Conservation (phyloP, 169 alveolate genomes). For the Fabrea salina region DNA sequence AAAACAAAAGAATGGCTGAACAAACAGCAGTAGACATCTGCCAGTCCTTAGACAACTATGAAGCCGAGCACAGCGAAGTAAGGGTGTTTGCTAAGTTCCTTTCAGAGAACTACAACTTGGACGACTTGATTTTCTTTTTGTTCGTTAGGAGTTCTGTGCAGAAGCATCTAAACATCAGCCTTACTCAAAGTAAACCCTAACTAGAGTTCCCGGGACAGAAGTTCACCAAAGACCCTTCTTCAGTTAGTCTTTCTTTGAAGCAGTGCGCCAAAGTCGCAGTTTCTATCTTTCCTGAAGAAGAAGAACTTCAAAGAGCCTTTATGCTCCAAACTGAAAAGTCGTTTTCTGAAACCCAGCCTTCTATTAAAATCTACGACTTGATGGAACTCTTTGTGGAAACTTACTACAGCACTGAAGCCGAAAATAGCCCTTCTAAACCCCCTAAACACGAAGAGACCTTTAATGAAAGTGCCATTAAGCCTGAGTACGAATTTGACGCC, state of each 20-base stretch:
- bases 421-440: neutral
- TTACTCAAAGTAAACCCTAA: neutral
- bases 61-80: neutral
- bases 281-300: conserved; percentile 10
- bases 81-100: neutral
- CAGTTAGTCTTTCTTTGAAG: neutral
- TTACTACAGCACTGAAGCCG: neutral
- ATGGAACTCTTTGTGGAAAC: neutral
- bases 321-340: neutral
- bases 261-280: conserved; percentile 16
- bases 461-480: neutral
- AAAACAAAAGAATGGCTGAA: conserved; percentile 22
- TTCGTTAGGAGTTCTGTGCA: neutral
- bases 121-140: conserved; percentile 5
- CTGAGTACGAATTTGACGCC: neutral
- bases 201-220: conserved; percentile 13
- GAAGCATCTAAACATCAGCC: neutral
- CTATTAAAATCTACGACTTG: neutral
- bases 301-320: neutral
- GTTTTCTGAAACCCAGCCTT: neutral
- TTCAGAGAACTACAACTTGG: neutral
- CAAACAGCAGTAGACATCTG: conserved; percentile 20
- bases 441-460: neutral
- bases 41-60: conserved; percentile 7
- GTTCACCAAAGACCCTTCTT: neutral